These are phyloP conservation scores for Globisporangium parvum DNA, from an alignment of 352 stramenopile species.

Conservation along the genomic window DNA sequence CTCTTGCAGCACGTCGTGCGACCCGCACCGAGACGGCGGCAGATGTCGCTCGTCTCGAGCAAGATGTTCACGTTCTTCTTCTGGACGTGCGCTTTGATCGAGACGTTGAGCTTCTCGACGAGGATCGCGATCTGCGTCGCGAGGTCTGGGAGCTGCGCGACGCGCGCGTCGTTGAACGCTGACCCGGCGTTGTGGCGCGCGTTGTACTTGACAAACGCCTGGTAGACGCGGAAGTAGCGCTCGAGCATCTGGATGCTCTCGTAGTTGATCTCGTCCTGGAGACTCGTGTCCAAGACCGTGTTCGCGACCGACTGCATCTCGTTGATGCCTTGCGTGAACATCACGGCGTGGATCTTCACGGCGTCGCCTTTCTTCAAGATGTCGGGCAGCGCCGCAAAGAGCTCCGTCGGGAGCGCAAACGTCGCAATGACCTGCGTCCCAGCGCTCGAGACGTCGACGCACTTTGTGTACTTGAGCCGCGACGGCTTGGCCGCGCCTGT, in stretches of 20 bases:
- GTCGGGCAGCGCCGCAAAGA: constrained; percentile 54
- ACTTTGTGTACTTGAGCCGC: constrained; percentile 68
- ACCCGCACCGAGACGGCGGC: constrained; percentile 86
- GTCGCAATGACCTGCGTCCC: constrained; percentile 58
- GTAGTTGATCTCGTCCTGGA: constrained; percentile 84
- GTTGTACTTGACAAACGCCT: constrained; percentile 44
- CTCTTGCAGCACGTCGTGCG: constrained; percentile 96
- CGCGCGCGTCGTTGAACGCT: constrained; percentile 15
- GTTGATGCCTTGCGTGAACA: constrained; percentile 92
- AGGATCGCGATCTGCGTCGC: constrained; percentile 55
- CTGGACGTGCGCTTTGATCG: constrained; percentile 59
- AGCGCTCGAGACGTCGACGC: constrained; percentile 50
- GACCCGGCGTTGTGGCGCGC: constrained; percentile 11
- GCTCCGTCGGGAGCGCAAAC: constrained; percentile 53
- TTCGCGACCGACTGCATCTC: constrained; percentile 92
- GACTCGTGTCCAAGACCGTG: constrained; percentile 68
- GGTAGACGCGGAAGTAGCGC: constrained; percentile 75
- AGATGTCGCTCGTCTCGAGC: constrained; percentile 83
- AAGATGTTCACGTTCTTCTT: constrained; percentile 88
- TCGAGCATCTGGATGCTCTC: constrained; percentile 65
- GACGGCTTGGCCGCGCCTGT: constrained; percentile 16
- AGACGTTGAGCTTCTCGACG: constrained; percentile 42
- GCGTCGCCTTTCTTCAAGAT: constrained; percentile 56
- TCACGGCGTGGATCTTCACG: constrained; percentile 69
- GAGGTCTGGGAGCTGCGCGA: constrained; percentile 40